Conservation (phyloP, 2,329 filamentous ascomycete species). For the Colletotrichum melonis region DNA sequence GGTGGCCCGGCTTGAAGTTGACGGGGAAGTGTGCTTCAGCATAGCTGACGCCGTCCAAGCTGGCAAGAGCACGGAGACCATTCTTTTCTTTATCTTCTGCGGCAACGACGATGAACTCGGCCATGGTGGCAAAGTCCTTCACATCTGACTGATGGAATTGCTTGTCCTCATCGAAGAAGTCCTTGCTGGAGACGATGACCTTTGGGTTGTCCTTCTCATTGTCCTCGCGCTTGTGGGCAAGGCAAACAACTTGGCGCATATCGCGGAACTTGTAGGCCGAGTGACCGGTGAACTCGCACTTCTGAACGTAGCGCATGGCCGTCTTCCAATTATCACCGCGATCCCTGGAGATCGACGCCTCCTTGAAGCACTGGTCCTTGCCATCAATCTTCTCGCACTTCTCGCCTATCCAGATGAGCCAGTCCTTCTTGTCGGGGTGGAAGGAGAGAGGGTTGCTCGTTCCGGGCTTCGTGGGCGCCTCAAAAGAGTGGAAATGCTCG, state of each 20-base stretch:
- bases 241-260: conserved; percentile 69
- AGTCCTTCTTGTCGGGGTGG: conserved; percentile 86
- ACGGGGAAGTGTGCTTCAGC: conserved; percentile 87
- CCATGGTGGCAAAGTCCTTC: conserved; percentile 91
- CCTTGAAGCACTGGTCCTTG: conserved; percentile 72
- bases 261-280: conserved; percentile 65
- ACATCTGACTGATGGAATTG: conserved; percentile 75
- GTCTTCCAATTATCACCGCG: conserved; percentile 84
- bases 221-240: conserved; percentile 67
- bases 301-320: conserved; percentile 78
- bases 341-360: conserved; percentile 82
- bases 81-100: conserved; percentile 75
- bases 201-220: conserved; percentile 72
- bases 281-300: conserved; percentile 87
- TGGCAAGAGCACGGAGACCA: conserved; percentile 81
- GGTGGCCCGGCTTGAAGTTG: conserved; percentile 82
- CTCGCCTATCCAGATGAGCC: conserved; percentile 90
- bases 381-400: conserved; percentile 69
- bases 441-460: conserved; percentile 71
- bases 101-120: conserved; percentile 94
- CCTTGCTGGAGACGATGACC: conserved; percentile 80
- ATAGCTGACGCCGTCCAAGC: conserved; percentile 85
- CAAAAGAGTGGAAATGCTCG: conserved; percentile 77
- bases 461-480: conserved; percentile 69
- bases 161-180: conserved; percentile 78